A percentile compares a stretch with the other conserved stretches of the same genome.
Conservation (phyloP, 2,329 filamentous ascomycete species). For the Calonectria pauciramosa region DNA sequence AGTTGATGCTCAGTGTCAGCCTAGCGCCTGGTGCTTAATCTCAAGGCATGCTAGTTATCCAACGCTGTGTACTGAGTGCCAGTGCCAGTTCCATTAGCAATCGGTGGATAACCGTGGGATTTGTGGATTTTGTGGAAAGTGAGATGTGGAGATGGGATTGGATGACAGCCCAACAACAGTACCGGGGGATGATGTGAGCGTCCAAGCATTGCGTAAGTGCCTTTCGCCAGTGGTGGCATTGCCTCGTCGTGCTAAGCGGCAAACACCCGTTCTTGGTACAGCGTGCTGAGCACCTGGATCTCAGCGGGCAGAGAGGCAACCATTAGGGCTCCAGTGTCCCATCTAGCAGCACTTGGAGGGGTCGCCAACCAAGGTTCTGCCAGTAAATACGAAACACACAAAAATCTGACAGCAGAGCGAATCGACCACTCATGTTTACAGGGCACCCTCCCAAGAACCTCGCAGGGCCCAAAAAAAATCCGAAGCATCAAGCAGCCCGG, state of each 20-base stretch:
- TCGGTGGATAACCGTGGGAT: constrained; percentile 28
- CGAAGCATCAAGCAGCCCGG: not conserved
- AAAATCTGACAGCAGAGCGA: constrained; percentile 14
- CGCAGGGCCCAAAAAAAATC: constrained; percentile 24
- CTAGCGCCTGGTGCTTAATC: not conserved
- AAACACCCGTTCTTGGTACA: not conserved
- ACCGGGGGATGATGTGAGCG: constrained; percentile 26
- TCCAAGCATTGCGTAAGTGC: constrained; percentile 40
- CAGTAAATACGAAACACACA: constrained; percentile 26
- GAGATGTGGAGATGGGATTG: constrained; percentile 38
- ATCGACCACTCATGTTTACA: constrained; percentile 15
- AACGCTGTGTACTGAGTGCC: constrained; percentile 8
- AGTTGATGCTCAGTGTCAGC: constrained; percentile 1
- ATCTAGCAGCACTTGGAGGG: not conserved
- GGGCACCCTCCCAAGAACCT: constrained; percentile 12
- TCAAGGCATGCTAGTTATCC: constrained; percentile 28
- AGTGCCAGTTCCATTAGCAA: not conserved
- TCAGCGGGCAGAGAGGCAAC: constrained; percentile 3
- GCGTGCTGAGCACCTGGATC: not conserved
- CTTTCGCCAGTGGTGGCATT: constrained; percentile 7
- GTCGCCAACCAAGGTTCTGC: constrained; percentile 8
- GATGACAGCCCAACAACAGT: constrained; percentile 25
- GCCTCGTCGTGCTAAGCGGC: constrained; percentile 5
- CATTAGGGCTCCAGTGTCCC: not conserved
- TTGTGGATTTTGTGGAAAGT: constrained; percentile 35